phyloP scores from a whole-genome alignment of 2,329 filamentous ascomycete species.

The Pseudogymnoascus sp. region DNA sequence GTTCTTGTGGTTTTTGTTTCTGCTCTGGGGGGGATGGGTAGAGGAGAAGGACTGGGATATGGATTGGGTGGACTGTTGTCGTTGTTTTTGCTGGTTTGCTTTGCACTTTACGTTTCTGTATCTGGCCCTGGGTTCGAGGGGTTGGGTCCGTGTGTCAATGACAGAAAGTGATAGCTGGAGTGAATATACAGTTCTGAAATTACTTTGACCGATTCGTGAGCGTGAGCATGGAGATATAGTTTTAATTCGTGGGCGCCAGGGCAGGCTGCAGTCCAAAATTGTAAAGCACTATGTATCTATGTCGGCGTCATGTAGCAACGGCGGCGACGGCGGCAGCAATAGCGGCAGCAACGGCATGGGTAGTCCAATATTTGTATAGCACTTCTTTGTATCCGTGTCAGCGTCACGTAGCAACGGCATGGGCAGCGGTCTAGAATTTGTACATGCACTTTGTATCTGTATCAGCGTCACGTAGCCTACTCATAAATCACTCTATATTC shows the following conservation, averaged over 20 bases:
- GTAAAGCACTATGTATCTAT: no score
- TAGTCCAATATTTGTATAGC: no score
- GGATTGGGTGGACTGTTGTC: not conserved
- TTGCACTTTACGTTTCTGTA: not conserved
- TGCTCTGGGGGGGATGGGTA: not conserved
- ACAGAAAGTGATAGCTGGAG: not conserved
- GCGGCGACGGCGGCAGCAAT: no score
- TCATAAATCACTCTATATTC: not conserved
- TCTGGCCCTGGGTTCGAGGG: not conserved
- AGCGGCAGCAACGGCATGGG: no score
- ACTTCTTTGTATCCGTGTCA: no score
- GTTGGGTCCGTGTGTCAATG: not conserved
- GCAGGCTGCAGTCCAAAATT: no score
- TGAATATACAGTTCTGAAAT: constrained; percentile 5
- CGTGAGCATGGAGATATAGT: not conserved
- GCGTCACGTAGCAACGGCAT: no score
- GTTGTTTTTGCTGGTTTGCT: not conserved
- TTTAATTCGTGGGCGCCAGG: no score
- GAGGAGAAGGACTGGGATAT: not conserved
- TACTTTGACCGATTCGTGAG: not conserved
- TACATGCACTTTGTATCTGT: no score
- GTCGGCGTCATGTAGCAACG: no score
- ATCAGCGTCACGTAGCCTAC: no score
- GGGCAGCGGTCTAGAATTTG: no score
- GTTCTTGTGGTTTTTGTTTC: not conserved